phyloP scores from a whole-genome alignment of 805 yeast genomes.

The Pichia insulana region DNA sequence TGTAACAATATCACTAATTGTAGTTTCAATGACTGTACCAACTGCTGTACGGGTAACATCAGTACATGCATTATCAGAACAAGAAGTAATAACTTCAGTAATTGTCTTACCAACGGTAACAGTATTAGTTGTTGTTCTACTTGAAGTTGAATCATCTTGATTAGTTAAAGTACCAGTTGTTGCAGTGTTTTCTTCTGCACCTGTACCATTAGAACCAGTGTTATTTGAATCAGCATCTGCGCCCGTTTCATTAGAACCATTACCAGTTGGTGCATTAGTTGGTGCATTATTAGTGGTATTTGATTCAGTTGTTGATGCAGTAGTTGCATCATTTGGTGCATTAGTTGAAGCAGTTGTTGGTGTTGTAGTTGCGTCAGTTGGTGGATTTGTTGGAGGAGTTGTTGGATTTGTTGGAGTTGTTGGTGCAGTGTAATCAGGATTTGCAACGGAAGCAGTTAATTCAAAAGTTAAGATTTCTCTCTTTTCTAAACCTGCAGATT shows the following conservation, averaged over 20 bases:
- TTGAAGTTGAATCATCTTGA: neutral
- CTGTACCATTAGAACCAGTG: neutral
- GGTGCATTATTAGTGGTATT: slow-evolving; percentile 3
- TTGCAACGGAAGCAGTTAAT: slow-evolving; percentile 7
- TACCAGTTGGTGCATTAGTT: no score
- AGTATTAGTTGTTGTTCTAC: slow-evolving; percentile 2
- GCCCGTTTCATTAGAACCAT: no score
- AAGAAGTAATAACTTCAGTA: slow-evolving; percentile 14
- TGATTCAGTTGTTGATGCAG: slow-evolving; percentile 1
- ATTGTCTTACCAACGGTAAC: slow-evolving; percentile 4
- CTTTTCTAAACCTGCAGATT: slow-evolving; percentile 7
- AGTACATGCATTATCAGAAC: slow-evolving; percentile 1
- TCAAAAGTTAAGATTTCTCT: slow-evolving; percentile 13
- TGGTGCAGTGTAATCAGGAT: slow-evolving; percentile 3
- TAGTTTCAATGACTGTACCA: slow-evolving; percentile 20
- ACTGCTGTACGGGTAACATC: slow-evolving; percentile 8
- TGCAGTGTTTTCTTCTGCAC: slow-evolving; percentile 6
- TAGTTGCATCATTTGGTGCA: slow-evolving; percentile 4
- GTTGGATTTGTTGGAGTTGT: no score
- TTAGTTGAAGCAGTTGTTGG: neutral
- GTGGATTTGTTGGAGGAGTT: no score
- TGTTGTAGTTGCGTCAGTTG: slow-evolving; percentile 6
- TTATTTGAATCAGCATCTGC: neutral
- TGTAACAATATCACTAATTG: slow-evolving; percentile 16
- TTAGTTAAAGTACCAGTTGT: neutral